Evolutionary conservation across 768 basidiomycete genomes (phyloP), one percentile per base, ranked within the genome.

Genomic region (Kwoniella newhampshirensis): DNA sequence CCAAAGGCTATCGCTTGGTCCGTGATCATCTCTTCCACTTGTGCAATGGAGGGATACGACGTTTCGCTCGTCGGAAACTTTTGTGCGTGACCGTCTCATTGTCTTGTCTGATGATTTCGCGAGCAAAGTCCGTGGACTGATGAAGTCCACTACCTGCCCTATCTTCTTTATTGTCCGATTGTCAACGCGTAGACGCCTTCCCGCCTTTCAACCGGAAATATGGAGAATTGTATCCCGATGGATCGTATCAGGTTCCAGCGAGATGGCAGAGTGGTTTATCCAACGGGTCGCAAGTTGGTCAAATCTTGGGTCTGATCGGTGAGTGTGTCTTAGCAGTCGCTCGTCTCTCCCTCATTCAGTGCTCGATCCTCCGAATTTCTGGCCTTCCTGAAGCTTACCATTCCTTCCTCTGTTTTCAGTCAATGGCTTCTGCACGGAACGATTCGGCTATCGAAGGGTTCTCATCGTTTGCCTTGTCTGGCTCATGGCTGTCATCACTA

Each of bases 211-310:
- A 72, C 41, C 39, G 57, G 44, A 63, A 70, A 39, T 75, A 66
- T 56, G 74, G 71, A 40, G 65, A 62, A 15, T 26, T 67, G 43
- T 42, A 40, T 15, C 40, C 61, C 9, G 67, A 70, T 44, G 77
- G 75, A 8, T 51, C 56, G 1, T 78, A 77, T 51, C 62, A 73
- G 21, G 70, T 79, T 21, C 74, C 77, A 11, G 75, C 79, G 0
- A 54, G 64, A 36, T 79, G 78, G 79, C 79, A 79, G 49, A 66
- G 77, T 17, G 78, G 75, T 41, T 61, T 79, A 23, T 64, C 65
- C 20, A 78, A 78, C 65, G 78, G 75, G 27, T 73, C 70, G 35
- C 73, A 75, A 35, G 64, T 62, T 46, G 78, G 78, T 23, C 72
- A 76, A 35, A 77, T 78, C 55, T 55, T 78, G 30, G 78, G 77